phyloP scores from a whole-genome alignment of 2,329 filamentous ascomycete species.

The Gliomastix tumulicola region DNA sequence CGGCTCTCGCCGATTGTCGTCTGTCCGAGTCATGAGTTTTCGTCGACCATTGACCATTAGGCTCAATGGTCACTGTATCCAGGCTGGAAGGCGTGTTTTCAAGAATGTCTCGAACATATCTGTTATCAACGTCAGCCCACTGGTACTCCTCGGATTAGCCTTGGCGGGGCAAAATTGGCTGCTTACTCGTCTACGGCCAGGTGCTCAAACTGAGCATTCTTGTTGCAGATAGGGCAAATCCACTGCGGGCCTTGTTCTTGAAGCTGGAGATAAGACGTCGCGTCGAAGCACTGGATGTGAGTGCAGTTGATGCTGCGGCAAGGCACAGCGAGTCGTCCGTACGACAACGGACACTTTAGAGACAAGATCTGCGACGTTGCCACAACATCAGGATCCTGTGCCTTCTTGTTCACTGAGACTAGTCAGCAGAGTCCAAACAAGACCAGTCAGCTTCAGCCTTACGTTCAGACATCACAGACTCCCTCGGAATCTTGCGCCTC shows the following conservation, averaged over 20 bases:
- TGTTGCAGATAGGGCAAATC: constrained; percentile 93
- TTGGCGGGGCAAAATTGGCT: constrained; percentile 8
- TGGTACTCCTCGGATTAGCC: no score
- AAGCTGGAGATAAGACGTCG: constrained; percentile 81
- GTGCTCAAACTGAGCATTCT: constrained; percentile 69
- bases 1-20: background rate
- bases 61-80: constrained; percentile 87
- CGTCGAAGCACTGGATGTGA: constrained; percentile 94
- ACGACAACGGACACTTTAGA: constrained; percentile 87
- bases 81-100: constrained; percentile 60
- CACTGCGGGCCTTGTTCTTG: constrained; percentile 96
- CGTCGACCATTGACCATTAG: constrained; percentile 68
- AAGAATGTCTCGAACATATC: constrained; percentile 84
- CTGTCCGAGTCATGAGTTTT: constrained; percentile 20
- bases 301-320: constrained; percentile 74
- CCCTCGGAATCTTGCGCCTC: constrained; percentile 68
- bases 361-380: constrained; percentile 85
- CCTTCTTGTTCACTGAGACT: constrained; percentile 64
- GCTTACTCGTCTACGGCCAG: constrained; percentile 81
- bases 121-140: no score
- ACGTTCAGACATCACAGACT: constrained; percentile 80
- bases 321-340: constrained; percentile 71
- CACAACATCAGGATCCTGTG: constrained; percentile 82
- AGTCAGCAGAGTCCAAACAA: constrained; percentile 12
- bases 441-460: no score